Evolutionary conservation across 148 eudicot species (phyloP), one percentile per base, ranked within the genome.

Genomic region (Talinum fruticosum): DNA sequence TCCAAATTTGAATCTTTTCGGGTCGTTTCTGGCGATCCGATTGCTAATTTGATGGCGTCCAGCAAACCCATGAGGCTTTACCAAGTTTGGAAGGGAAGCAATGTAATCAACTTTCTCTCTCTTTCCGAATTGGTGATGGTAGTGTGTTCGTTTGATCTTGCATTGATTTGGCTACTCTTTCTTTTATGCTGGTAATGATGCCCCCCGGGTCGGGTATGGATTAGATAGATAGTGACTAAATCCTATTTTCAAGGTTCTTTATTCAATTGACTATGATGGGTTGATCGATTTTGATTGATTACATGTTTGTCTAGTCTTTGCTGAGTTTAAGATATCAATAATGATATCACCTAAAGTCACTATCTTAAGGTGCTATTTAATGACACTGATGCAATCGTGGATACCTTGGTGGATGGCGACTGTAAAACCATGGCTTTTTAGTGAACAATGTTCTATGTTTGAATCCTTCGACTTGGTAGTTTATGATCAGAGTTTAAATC

Each of bases 1-100:
- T 34, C 69, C 71, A 47, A 13, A 44, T 78, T 79, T 81, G 71
- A 28, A 69, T 24, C 2, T 18, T 53, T 37, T 81, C 33, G 71
- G 33, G 37, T 28, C 61, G 66, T 65, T 79, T 83, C 36, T 65
- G 2, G 37, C 71, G 66, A 67, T 78, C 79, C 65, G 84, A 57
- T 49, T 38, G 44, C 30, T 23, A n/a, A 71, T 65, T 79, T 78
- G 75, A 84, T 86, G 87, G 84, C 84, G 69, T 30, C 38, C 4
- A 72, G 44, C 49, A 34, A 89, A 83, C 76, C 85, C 2, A 81
- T 74, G 84, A 92, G 85, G 88, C 88, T 91, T 35, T 93, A 88
- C 87, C 84, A 89, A 82, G 92, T 83, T 74, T 90, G 97, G 97
- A 90, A 81, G 81, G 97, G 97, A 53, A 89, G 85, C 71, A 93